Evolutionary conservation across 495 filamentous ascomycete species (phyloP).

Genomic region (Xylaria venustula): DNA sequence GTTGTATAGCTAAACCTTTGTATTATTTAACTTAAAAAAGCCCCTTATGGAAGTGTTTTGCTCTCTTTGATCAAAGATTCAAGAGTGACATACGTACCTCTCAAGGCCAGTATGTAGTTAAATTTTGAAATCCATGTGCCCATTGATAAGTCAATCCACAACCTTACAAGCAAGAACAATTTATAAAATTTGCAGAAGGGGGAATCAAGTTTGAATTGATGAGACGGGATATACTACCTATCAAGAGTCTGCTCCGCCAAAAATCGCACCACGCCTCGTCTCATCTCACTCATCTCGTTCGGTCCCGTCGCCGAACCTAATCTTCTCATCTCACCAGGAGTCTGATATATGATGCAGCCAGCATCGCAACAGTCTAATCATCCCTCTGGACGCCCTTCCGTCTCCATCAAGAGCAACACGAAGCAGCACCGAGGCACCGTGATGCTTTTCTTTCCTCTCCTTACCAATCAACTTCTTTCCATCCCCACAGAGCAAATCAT

Average conservation of each 20-base stretch:
- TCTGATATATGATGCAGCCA: no score
- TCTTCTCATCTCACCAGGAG: neutral
- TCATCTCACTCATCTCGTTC: neutral
- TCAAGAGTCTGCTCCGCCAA: conserved; percentile 1
- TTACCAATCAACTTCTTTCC: neutral
- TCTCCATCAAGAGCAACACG: neutral
- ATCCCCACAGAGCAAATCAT: neutral
- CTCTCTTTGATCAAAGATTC: no score
- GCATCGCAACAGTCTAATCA: no score
- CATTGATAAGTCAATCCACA: no score
- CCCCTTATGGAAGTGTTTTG: no score
- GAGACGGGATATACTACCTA: conserved; percentile 5
- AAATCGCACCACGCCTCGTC: neutral
- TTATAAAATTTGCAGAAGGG: neutral
- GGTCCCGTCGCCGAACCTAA: no score
- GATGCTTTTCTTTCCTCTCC: neutral
- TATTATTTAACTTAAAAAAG: no score
- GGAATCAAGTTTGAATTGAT: conserved; percentile 3
- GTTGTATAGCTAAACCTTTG: no score
- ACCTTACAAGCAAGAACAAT: neutral
- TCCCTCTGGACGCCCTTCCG: neutral
- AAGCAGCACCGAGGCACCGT: neutral
- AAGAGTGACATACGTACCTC: no score
- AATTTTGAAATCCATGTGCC: neutral
- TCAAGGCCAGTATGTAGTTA: no score